A percentile compares a stretch with the other conserved stretches of the same genome.
Evolutionary conservation across 257 asterid genomes (phyloP).

Genomic region (Penstemon newberryi): DNA sequence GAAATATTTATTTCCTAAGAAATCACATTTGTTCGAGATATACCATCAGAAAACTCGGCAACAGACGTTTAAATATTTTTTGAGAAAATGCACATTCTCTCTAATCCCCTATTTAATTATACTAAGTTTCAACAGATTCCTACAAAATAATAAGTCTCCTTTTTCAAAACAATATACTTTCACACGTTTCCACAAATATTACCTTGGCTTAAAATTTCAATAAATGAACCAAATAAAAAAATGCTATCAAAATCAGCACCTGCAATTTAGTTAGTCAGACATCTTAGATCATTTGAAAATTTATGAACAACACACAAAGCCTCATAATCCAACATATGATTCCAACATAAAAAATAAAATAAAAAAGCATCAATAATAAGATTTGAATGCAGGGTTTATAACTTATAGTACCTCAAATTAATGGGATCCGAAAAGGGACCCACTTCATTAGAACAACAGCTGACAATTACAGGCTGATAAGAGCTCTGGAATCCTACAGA

Average conservation of each 20-base stretch:
- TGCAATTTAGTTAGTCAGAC: not conserved
- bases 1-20: too few species aligned
- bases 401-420: slow-evolving; percentile 47
- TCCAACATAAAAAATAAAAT: not conserved
- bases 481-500: slow-evolving; percentile 37
- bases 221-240: not conserved
- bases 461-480: slow-evolving; percentile 34
- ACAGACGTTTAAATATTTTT: not conserved
- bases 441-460: slow-evolving; percentile 50
- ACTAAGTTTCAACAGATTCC: slow-evolving; percentile 12
- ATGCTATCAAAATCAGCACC: not conserved
- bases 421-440: slow-evolving; percentile 47
- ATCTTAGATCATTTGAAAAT: slow-evolving; percentile 13
- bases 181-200: not conserved
- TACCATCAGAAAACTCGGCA: slow-evolving; percentile 1
- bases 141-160: not conserved
- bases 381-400: slow-evolving; percentile 1
- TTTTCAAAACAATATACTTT: not conserved
- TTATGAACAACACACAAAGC: slow-evolving; percentile 6
- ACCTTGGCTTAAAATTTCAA: not conserved
- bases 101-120: not conserved
- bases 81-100: slow-evolving; percentile 1
- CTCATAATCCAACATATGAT: not conserved
- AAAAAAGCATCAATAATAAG: not conserved
- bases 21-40: not conserved